Evolutionary conservation across 1,139 yeast genomes (phyloP).

Genomic region (Oligophagozyma castellii): DNA sequence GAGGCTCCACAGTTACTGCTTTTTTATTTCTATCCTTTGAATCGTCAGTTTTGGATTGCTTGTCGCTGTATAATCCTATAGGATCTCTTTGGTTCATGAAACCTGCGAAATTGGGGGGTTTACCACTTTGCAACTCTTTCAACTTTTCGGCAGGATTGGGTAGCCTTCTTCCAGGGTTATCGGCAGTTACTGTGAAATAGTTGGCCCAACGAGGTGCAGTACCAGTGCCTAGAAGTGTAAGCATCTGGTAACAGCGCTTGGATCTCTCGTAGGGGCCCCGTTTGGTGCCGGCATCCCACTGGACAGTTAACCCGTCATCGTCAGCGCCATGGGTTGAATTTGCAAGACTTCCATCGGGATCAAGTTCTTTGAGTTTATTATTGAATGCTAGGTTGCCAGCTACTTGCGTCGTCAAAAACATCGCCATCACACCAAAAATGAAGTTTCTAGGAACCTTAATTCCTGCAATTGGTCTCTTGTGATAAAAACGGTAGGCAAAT

Average conservation of each 20-base stretch:
- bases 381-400: slow-evolving; percentile 20
- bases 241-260: slow-evolving; percentile 25
- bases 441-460: slow-evolving; percentile 25
- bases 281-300: neutral
- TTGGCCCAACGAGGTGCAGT: slow-evolving; percentile 27
- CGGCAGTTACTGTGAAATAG: slow-evolving; percentile 26
- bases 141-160: slow-evolving; percentile 26
- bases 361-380: slow-evolving; percentile 16
- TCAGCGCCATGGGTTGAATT: slow-evolving; percentile 1
- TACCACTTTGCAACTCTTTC: slow-evolving; percentile 15
- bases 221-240: slow-evolving; percentile 22
- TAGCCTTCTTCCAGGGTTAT: slow-evolving; percentile 26
- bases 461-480: slow-evolving; percentile 23
- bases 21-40: too few relatives aligned
- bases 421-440: slow-evolving; percentile 23
- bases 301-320: neutral
- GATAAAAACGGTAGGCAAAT: slow-evolving; percentile 19
- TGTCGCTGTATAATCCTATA: slow-evolving; percentile 24
- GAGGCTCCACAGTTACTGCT: too few relatives aligned
- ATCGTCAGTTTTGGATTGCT: too few relatives aligned
- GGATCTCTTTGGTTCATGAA: slow-evolving; percentile 26
- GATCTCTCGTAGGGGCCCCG: slow-evolving; percentile 7
- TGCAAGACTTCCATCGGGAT: slow-evolving; percentile 10
- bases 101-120: slow-evolving; percentile 2
- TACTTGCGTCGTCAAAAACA: slow-evolving; percentile 22